Base-by-base conservation (phyloP, 208 protist genomes). In the Crithidia sp. region DNA sequence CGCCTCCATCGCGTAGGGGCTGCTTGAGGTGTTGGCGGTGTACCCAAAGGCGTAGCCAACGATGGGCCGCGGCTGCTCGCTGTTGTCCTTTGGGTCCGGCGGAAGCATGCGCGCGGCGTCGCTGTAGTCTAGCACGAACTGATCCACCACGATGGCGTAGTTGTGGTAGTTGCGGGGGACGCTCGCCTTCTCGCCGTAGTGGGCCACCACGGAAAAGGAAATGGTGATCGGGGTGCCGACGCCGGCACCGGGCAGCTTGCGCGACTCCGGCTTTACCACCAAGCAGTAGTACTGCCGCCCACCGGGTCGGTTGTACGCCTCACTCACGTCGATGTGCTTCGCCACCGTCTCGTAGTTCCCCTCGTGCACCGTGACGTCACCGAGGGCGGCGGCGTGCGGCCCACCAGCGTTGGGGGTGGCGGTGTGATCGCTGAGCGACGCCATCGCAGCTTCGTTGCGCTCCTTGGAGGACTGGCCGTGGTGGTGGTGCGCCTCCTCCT, bases 301-400 rank as follows among this genome's bases (percentile, higher is more conserved):
- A n/a, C 77, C 78, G 5, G 73, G 72, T 17, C 77, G 71, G 72
- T 89, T 92, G 76, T 87, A 92, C 17, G 84, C 87, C 47, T 92
- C 84, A 58, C 82, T 87, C 12, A 76, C 72, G 52, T 92, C 87
- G 13, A 89, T 76, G 43, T 68, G 61, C 17, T 71, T 78, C 41
- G 82, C 44, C n/a, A 81, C 77, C 12, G 79, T 76, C 36, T 49
- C 28, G 67, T 89, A 91, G 19, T 39, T 40, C 19, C 76, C 80
- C 45, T 80, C 72, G 17, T 59, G 62, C 43, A 80, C 52, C 16
- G 54, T 47, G 50, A 47, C 28, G 57, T 47, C 12, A 13, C 37
- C 50, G 50, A 39, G 12, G 43, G 6, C 19, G 5, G 28, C 28
- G 57, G 57, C 7, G 57, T 7, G 19, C 37, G 5, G 10, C 28